phyloP scores from a whole-genome alignment of 176 grass and related monocot species.

The Neostapfia colusana region DNA sequence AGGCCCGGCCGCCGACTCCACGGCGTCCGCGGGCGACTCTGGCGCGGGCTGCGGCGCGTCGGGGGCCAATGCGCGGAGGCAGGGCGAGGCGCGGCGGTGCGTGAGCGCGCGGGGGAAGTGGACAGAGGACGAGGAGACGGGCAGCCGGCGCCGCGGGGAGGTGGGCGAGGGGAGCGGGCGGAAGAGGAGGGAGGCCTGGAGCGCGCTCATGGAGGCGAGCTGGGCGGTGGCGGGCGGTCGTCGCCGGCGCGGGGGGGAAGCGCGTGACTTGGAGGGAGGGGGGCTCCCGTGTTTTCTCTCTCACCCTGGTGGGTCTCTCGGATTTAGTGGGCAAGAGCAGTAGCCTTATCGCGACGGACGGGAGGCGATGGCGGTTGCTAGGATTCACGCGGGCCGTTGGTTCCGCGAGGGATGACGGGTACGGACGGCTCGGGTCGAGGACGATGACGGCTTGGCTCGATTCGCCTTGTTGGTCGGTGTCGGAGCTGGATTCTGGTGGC shows the following conservation, averaged over 20 bases:
- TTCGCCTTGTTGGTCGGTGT: not conserved
- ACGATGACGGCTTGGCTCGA: not conserved
- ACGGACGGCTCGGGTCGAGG: conserved; percentile 31
- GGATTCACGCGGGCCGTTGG: conserved; percentile 40
- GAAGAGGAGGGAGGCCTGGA: conserved; percentile 77
- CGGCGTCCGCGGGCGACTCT: conserved; percentile 26
- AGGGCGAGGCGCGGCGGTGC: conserved; percentile 35
- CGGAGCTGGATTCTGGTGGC: not conserved
- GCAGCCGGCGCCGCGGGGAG: conserved; percentile 25
- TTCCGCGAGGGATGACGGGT: not conserved
- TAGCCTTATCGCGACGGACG: conserved; percentile 48
- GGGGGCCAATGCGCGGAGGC: conserved; percentile 52
- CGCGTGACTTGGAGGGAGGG: conserved; percentile 38
- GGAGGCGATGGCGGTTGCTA: not conserved
- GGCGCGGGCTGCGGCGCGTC: conserved; percentile 38
- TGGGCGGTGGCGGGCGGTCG: conserved; percentile 18
- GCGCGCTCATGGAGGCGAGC: conserved; percentile 53
- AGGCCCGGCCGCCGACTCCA: not conserved
- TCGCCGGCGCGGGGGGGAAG: conserved; percentile 45
- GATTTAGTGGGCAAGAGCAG: conserved; percentile 45
- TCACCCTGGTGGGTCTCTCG: conserved; percentile 15
- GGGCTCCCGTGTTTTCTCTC: not conserved
- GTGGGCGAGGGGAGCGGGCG: conserved; percentile 51
- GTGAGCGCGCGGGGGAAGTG: conserved; percentile 27
- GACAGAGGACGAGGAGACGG: conserved; percentile 26